Base-by-base conservation (phyloP, 2,329 filamentous ascomycete species). In the Botrytis fabae region DNA sequence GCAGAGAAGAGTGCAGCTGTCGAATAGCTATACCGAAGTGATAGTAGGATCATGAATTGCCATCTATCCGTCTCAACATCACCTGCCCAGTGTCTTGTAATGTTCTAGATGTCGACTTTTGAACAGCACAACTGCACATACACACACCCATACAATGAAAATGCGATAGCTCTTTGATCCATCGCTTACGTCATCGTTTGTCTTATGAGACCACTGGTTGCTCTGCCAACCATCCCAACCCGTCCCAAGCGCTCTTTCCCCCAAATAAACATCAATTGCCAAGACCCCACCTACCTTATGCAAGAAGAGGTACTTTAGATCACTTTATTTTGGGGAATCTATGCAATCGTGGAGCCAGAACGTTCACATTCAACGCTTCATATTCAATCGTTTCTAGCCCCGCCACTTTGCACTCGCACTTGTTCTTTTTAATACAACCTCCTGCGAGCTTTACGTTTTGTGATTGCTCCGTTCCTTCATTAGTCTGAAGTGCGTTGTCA, bases 151-250 rank as follows among this genome's bases (percentile, higher is more conserved):
- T 25, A 54, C 54, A 20, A 59, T 35, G 32, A 22, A 35, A 60
- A 22, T 5, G 32, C 38, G 12, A 60, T 38, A 14, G n/a, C n/a
- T 25, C 8, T 64, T 62, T 46, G 40, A 38, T 22, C 35, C 35
- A 22, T 68, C 9, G 64, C 64, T 68, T 69, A 69, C 51, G 65
- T 69, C 65, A 69, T 69, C 65, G 18, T 28, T 63, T 44, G 22
- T 20, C 38, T 54, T 54, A 25, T 10, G 4, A 35, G 6, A 35
- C 35, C 35, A 10, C 22, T 54, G 25, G 65, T 69, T 69, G 65
- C 65, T 69, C 65, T 22, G 48, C 65, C 65, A 57, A 69, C 65
- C 42, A 46, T 44, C 18, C 5, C 42, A 44, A 18, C n/a, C 51
- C 51, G 16, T 28, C 51, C 14, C 25, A 40, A 40, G 25, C 35